Evolutionary conservation across 306 rosid genomes (phyloP).

Genomic region (Senna siamea): DNA sequence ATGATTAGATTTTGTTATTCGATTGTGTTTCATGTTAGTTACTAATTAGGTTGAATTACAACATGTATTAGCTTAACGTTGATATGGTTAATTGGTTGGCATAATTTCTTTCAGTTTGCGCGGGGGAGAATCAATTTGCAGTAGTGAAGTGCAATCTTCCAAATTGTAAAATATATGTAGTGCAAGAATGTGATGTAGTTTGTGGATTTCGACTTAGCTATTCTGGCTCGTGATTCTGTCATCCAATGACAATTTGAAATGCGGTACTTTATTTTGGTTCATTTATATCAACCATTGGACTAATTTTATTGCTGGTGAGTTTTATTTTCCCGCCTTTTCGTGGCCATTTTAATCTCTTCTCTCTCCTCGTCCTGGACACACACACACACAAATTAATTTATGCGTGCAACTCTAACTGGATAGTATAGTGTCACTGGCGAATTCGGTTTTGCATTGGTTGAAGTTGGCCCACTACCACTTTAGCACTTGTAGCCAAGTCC

Average conservation of each 20-base stretch:
- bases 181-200: slow-evolving; percentile 3
- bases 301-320: background rate
- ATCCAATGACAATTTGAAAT: slow-evolving; percentile 7
- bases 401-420: too few relatives aligned
- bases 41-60: background rate
- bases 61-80: background rate
- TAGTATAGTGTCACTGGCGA: too few relatives aligned
- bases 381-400: too few relatives aligned
- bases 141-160: slow-evolving; percentile 17
- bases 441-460: too few relatives aligned
- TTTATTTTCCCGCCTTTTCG: slow-evolving; percentile 7
- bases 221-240: slow-evolving; percentile 15
- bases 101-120: slow-evolving; percentile 22
- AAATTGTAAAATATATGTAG: slow-evolving; percentile 35
- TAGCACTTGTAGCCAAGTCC: too few relatives aligned
- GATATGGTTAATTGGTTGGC: background rate
- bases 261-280: slow-evolving; percentile 11
- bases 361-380: too few relatives aligned
- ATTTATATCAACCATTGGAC: background rate
- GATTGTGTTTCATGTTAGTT: background rate
- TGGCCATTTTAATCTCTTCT: slow-evolving; percentile 13
- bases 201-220: slow-evolving; percentile 24
- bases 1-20: background rate
- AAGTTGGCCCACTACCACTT: too few relatives aligned
- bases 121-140: slow-evolving; percentile 17